Evolutionary conservation across 148 eudicot species (phyloP).

Genomic region (Fagopyrum homotropicum): DNA sequence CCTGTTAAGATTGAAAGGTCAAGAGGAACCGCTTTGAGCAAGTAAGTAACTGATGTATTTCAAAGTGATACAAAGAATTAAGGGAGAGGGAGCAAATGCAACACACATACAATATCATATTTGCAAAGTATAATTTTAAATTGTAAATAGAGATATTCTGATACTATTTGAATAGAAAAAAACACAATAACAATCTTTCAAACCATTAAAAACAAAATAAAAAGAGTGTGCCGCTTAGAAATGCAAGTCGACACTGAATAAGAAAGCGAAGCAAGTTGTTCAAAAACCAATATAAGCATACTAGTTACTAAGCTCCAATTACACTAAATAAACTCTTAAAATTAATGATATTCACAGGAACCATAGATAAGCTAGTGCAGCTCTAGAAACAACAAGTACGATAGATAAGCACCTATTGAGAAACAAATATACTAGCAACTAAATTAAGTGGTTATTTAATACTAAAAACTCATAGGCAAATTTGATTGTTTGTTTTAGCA

Average conservation of each 20-base stretch:
- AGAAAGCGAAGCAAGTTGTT: not conserved
- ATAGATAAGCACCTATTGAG: not conserved
- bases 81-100: not conserved
- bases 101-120: too few species aligned
- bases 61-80: not conserved
- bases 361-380: not conserved
- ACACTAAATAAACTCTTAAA: not conserved
- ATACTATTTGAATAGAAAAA: not conserved
- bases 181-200: not conserved
- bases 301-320: not conserved
- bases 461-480: not conserved
- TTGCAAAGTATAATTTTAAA: too few species aligned
- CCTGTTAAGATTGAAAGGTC: constrained; percentile 25
- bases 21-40: not conserved
- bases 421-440: not conserved
- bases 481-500: not conserved
- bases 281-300: not conserved
- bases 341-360: not conserved
- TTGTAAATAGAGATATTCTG: not conserved
- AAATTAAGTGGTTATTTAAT: not conserved
- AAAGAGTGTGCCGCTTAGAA: not conserved
- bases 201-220: not conserved
- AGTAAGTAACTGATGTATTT: not conserved
- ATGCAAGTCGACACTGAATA: not conserved
- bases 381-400: not conserved